Conservation (phyloP, 768 basidiomycete genomes). For the Russula sp. region DNA sequence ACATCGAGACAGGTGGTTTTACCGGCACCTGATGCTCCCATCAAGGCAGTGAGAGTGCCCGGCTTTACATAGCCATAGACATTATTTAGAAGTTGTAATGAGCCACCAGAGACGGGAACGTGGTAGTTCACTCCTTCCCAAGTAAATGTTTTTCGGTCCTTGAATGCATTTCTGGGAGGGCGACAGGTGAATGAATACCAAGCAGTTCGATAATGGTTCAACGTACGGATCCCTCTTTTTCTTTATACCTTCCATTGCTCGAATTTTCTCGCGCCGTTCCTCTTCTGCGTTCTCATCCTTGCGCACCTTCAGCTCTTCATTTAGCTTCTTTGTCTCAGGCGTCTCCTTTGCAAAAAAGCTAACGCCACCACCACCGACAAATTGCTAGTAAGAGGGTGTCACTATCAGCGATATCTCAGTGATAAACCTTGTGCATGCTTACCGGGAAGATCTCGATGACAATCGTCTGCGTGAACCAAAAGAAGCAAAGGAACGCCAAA, state of each 20-base stretch:
- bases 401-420: slow-evolving; percentile 22
- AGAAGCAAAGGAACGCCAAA: slow-evolving; percentile 60
- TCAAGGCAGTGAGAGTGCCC: slow-evolving; percentile 67
- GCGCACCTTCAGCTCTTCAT: slow-evolving; percentile 44
- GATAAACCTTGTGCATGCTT: slow-evolving; percentile 24
- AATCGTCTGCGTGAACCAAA: slow-evolving; percentile 61
- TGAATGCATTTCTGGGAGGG: slow-evolving; percentile 5
- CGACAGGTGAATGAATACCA: neutral
- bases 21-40: slow-evolving; percentile 81
- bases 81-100: slow-evolving; percentile 59
- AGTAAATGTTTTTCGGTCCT: slow-evolving; percentile 56
- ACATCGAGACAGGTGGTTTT: slow-evolving; percentile 76
- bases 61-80: slow-evolving; percentile 79
- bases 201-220: too few relatives aligned
- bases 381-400: slow-evolving; percentile 28
- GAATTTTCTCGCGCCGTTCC: slow-evolving; percentile 26
- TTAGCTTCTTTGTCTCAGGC: slow-evolving; percentile 46
- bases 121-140: slow-evolving; percentile 77
- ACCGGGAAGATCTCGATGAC: slow-evolving; percentile 56
- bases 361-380: slow-evolving; percentile 52
- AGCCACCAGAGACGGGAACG: slow-evolving; percentile 62
- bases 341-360: slow-evolving; percentile 60
- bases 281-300: slow-evolving; percentile 31
- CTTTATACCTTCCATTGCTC: slow-evolving; percentile 19
- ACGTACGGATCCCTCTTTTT: slow-evolving; percentile 54